Evolutionary conservation across 139 green algal genomes (phyloP).

Genomic region (Micractinium sp.): DNA sequence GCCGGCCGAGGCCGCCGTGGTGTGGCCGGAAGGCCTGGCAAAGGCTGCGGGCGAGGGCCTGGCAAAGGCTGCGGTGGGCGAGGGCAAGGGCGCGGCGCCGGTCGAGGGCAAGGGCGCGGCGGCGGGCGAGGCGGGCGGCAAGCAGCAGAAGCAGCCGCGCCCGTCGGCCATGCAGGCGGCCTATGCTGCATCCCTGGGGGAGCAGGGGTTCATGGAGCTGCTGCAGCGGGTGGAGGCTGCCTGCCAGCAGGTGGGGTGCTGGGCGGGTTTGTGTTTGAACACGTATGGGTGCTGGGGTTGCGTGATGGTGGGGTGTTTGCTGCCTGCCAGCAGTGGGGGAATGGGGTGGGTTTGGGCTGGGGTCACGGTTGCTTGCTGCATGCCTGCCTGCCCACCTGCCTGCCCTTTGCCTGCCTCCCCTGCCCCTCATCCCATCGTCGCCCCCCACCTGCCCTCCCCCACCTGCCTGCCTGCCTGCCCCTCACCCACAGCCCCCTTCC

Average conservation of each 20-base stretch:
- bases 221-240: conserved; percentile 24
- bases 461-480: no score
- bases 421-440: background rate
- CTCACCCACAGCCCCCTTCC: background rate
- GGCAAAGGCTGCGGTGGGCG: background rate
- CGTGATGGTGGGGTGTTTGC: background rate
- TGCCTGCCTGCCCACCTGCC: background rate
- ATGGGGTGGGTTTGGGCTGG: background rate
- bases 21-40: background rate
- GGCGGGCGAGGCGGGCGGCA: background rate
- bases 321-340: background rate
- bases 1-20: background rate
- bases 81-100: no score
- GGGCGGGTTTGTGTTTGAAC: background rate
- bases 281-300: background rate
- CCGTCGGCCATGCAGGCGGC: background rate
- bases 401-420: background rate
- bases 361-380: background rate
- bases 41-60: background rate
- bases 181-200: conserved; percentile 1
- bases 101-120: background rate
- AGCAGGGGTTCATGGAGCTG: conserved; percentile 1
- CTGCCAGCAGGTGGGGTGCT: conserved; percentile 12
- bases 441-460: background rate
- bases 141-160: background rate